These are phyloP conservation scores for Pulveroboletus sp. DNA, from an alignment of 768 basidiomycete genomes.

Conservation along the genomic window DNA sequence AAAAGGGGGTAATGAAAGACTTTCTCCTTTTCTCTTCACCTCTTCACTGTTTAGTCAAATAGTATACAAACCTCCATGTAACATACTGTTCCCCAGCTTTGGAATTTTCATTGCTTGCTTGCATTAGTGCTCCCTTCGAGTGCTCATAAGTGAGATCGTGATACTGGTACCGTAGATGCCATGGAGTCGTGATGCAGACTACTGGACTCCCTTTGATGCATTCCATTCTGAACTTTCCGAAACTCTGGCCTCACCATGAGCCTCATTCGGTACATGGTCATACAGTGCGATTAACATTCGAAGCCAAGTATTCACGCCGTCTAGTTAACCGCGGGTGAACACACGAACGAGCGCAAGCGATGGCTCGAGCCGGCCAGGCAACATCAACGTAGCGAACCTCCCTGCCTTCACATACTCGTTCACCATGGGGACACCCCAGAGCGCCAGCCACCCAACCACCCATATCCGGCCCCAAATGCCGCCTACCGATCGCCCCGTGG, in stretches of 20 bases:
- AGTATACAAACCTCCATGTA: no score
- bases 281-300: neutral
- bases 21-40: no score
- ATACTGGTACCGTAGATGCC: no score
- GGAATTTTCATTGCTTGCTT: no score
- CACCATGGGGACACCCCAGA: conserved; percentile 43
- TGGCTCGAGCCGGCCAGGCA: conserved; percentile 15
- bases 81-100: no score
- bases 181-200: neutral
- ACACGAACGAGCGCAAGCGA: conserved; percentile 26
- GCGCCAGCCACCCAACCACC: conserved; percentile 44
- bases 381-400: conserved; percentile 5
- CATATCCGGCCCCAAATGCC: conserved; percentile 49
- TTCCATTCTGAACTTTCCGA: neutral
- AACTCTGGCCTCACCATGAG: neutral
- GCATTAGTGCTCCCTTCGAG: no score
- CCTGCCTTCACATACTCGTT: conserved; percentile 31
- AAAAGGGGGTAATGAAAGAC: no score
- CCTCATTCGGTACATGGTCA: neutral
- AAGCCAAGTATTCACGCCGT: neutral
- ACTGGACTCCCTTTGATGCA: neutral
- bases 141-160: no score
- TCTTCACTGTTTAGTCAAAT: no score
- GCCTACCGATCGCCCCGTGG: conserved; percentile 39
- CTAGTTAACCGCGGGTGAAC: neutral